A percentile compares a stretch with the other conserved stretches of the same genome.
These are phyloP conservation scores for Colletotrichum tropicale DNA, from an alignment of 2,329 filamentous ascomycete species.

Conservation along the genomic window DNA sequence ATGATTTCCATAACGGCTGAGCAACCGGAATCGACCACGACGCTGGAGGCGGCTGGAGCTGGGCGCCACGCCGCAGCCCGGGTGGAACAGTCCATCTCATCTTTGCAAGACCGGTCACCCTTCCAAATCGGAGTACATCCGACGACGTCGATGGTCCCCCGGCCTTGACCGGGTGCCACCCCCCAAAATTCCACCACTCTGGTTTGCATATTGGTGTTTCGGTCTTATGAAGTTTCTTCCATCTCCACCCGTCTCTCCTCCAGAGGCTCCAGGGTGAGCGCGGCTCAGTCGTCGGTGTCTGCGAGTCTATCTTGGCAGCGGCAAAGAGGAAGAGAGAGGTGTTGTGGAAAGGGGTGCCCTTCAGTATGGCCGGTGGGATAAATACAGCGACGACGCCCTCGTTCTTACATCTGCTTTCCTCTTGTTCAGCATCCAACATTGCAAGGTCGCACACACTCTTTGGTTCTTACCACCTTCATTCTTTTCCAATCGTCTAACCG, in stretches of 20 bases:
- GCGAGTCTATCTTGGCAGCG: background rate
- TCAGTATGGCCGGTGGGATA: background rate
- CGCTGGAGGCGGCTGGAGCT: background rate
- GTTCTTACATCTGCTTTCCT: background rate
- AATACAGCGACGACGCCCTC: constrained; percentile 1
- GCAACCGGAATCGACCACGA: background rate
- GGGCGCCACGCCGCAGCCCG: background rate
- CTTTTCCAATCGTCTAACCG: constrained; percentile 8
- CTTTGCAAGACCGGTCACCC: constrained; percentile 4
- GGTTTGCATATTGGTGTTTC: constrained; percentile 18
- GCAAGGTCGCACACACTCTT: constrained; percentile 17
- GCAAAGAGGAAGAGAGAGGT: background rate
- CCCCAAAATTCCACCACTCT: constrained; percentile 3
- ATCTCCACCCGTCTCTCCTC: background rate
- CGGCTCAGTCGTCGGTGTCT: background rate
- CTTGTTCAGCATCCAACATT: constrained; percentile 12
- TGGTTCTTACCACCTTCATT: constrained; percentile 18
- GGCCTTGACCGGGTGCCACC: constrained; percentile 6
- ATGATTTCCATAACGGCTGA: background rate
- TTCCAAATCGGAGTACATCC: constrained; percentile 14
- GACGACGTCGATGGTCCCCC: background rate
- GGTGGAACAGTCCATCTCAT: constrained; percentile 1
- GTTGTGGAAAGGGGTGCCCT: background rate
- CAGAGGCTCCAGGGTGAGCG: background rate
- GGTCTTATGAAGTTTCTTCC: constrained; percentile 5